Conservation (phyloP, 352 stramenopile species). For the Pythium periplocum region DNA sequence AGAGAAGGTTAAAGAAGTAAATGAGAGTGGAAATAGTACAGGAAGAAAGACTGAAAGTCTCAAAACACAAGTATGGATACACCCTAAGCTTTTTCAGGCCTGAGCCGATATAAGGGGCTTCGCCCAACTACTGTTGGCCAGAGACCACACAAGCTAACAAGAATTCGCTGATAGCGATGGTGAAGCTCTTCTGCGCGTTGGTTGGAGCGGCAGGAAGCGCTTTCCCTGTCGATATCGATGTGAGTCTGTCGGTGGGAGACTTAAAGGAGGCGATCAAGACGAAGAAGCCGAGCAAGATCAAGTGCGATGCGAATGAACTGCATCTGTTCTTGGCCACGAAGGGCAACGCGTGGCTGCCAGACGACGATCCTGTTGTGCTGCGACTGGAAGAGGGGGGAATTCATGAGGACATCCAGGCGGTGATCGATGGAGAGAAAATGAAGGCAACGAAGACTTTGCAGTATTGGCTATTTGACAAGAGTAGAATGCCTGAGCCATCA, state of each 20-base stretch:
- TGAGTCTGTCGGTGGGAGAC: slow-evolving; percentile 5
- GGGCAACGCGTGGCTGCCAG: slow-evolving; percentile 2
- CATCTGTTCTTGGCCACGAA: slow-evolving; percentile 7
- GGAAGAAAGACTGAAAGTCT: too few relatives aligned
- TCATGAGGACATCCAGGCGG: not conserved
- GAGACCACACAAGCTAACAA: too few relatives aligned
- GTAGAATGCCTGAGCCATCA: slow-evolving; percentile 1
- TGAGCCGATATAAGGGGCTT: too few relatives aligned
- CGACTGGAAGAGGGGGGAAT: not conserved
- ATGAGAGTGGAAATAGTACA: too few relatives aligned
- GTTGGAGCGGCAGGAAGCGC: slow-evolving; percentile 4
- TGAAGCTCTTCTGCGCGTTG: slow-evolving; percentile 7
- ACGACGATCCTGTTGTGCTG: not conserved
- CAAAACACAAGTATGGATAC: too few relatives aligned
- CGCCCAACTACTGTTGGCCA: too few relatives aligned
- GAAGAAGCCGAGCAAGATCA: slow-evolving; percentile 2
- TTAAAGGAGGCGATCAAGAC: slow-evolving; percentile 9
- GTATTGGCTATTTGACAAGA: not conserved
- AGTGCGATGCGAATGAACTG: slow-evolving; percentile 1
- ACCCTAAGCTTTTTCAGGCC: too few relatives aligned
- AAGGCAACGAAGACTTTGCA: slow-evolving; percentile 6
- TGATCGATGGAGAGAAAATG: slow-evolving; percentile 3
- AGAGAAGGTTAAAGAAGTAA: too few relatives aligned
- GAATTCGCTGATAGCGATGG: not conserved
- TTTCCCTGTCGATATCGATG: slow-evolving; percentile 13